A percentile compares a stretch with the other conserved stretches of the same genome.
Conservation (phyloP, 768 basidiomycete species). For the Omphalotus guepiniiformis region DNA sequence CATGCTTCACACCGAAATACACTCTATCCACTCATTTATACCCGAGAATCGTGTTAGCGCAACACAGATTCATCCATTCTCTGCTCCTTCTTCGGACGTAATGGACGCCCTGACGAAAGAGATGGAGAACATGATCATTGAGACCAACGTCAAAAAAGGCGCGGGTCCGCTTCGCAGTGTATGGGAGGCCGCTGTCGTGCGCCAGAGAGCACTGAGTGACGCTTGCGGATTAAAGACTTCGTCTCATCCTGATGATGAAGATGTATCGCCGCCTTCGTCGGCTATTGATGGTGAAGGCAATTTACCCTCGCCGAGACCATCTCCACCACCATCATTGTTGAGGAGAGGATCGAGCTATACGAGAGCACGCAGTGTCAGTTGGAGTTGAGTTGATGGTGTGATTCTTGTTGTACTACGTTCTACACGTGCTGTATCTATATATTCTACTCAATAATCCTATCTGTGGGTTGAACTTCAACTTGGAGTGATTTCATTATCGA, state of each 20-base stretch:
- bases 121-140: conserved; percentile 65
- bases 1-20: conserved; percentile 51
- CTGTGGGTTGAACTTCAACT: background rate
- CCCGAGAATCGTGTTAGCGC: conserved; percentile 30
- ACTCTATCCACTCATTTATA: conserved; percentile 41
- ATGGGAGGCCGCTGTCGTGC: conserved; percentile 43
- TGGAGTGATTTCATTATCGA: too few species aligned
- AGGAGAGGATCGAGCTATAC: conserved; percentile 12
- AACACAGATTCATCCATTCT: conserved; percentile 33
- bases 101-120: conserved; percentile 44
- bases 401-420: background rate
- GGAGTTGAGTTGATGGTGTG: background rate
- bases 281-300: conserved; percentile 5
- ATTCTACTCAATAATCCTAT: background rate
- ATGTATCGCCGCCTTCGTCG: background rate
- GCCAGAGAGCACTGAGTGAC: conserved; percentile 4
- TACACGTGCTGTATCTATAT: background rate
- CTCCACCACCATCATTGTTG: conserved; percentile 10
- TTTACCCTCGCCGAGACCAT: conserved; percentile 12
- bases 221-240: conserved; percentile 11
- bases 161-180: conserved; percentile 51
- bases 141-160: conserved; percentile 53
- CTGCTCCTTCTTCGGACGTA: conserved; percentile 26
- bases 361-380: conserved; percentile 14
- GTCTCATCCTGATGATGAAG: too few species aligned